phyloP scores from a whole-genome alignment of 441 rosid species.

The Populus hybrid region DNA sequence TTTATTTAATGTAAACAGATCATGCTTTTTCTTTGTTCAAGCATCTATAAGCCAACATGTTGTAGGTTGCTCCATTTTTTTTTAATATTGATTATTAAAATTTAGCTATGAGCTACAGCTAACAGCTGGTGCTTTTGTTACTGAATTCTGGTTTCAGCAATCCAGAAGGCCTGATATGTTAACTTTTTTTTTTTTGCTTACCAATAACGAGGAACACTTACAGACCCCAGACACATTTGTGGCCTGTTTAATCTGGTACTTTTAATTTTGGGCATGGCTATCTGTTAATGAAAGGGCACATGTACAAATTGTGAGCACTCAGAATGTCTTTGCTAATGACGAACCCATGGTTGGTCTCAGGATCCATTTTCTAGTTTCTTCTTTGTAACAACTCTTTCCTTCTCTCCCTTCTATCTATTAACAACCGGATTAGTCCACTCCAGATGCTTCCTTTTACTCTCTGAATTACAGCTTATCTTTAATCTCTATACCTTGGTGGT shows the following conservation, averaged over 20 bases:
- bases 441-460: not conserved
- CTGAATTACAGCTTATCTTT: not conserved
- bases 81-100: too few species aligned
- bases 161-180: not conserved
- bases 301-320: not conserved
- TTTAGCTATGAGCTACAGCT: not conserved
- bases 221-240: not conserved
- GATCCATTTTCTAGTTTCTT: not conserved
- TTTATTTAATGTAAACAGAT: not conserved
- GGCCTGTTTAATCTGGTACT: not conserved
- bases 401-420: not conserved
- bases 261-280: not conserved
- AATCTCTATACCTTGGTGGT: not conserved
- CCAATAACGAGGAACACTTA: not conserved
- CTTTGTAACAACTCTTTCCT: not conserved
- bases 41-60: not conserved
- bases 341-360: not conserved
- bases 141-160: not conserved
- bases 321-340: not conserved
- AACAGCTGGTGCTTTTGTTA: not conserved
- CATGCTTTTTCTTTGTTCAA: not conserved
- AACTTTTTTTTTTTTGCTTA: not conserved
- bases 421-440: not conserved
- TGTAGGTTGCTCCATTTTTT: not conserved
- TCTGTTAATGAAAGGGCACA: not conserved